Evolutionary conservation across 768 basidiomycete genomes (phyloP).

Genomic region (Russula sp.): DNA sequence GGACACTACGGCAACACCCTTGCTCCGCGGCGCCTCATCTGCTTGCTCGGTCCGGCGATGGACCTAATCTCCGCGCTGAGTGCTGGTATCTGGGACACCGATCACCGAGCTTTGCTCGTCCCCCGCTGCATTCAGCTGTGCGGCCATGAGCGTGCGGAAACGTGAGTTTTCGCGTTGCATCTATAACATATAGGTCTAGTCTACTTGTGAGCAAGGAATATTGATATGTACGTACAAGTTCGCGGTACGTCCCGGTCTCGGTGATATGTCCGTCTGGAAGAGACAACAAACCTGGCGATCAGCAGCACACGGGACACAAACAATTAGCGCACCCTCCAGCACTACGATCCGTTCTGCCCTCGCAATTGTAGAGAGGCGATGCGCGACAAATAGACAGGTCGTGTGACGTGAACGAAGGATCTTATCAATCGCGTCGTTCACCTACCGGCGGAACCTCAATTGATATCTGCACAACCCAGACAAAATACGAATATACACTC

Average conservation of each 20-base stretch:
- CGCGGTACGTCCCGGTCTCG: slow-evolving; percentile 75
- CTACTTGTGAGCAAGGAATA: background rate
- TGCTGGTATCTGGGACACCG: background rate
- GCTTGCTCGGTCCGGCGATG: background rate
- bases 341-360: slow-evolving; percentile 87
- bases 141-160: slow-evolving; percentile 85
- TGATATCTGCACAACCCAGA: background rate
- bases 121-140: slow-evolving; percentile 58
- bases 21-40: background rate
- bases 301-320: background rate
- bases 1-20: background rate
- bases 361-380: slow-evolving; percentile 84
- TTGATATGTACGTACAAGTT: slow-evolving; percentile 42
- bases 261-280: slow-evolving; percentile 62
- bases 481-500: slow-evolving; percentile 17
- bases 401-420: slow-evolving; percentile 73
- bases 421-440: slow-evolving; percentile 87
- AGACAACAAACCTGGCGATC: background rate
- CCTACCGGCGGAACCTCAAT: slow-evolving; percentile 32
- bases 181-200: slow-evolving; percentile 28
- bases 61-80: background rate
- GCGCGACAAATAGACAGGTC: slow-evolving; percentile 85
- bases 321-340: slow-evolving; percentile 55
- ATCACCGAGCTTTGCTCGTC: background rate
- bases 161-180: slow-evolving; percentile 63